A percentile compares a stretch with the other conserved stretches of the same genome.
Conservation (phyloP, 441 rosid genomes). For the Biscutella laevigata region DNA sequence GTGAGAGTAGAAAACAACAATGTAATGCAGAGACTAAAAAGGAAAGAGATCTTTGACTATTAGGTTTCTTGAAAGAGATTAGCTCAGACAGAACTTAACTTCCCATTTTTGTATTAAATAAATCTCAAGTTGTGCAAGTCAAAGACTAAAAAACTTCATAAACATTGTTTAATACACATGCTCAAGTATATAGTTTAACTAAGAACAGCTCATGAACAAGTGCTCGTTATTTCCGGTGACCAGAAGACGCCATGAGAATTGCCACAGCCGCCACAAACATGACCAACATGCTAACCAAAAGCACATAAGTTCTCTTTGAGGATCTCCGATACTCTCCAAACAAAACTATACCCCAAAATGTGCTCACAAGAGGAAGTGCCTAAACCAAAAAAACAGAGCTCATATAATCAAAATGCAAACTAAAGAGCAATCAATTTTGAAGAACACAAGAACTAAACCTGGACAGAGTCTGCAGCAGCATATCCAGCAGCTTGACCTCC, state of each 20-base stretch:
- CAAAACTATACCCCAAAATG: slow-evolving; percentile 72
- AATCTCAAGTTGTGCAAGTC: too few relatives aligned
- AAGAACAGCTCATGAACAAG: slow-evolving; percentile 33
- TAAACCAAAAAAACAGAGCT: slow-evolving; percentile 22
- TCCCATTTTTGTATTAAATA: too few relatives aligned
- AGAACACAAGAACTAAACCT: slow-evolving; percentile 30
- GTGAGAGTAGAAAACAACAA: too few relatives aligned
- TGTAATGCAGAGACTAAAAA: neutral
- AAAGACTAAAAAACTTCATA: neutral
- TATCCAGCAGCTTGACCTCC: slow-evolving; percentile 92
- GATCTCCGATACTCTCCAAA: slow-evolving; percentile 79
- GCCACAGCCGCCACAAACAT: slow-evolving; percentile 78
- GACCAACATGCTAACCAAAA: slow-evolving; percentile 50
- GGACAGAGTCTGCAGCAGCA: slow-evolving; percentile 85
- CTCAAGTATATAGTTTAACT: slow-evolving; percentile 41
- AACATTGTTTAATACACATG: neutral
- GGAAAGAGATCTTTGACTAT: neutral
- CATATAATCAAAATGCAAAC: neutral
- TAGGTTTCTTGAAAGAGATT: slow-evolving; percentile 2
- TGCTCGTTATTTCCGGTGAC: slow-evolving; percentile 53
- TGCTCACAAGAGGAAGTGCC: slow-evolving; percentile 90
- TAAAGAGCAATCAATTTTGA: neutral
- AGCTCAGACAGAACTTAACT: neutral
- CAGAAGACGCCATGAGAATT: slow-evolving; percentile 78
- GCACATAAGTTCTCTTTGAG: slow-evolving; percentile 54